These are phyloP conservation scores for Penicillium flavigenum DNA, from an alignment of 495 filamentous ascomycete species.

Conservation along the genomic window DNA sequence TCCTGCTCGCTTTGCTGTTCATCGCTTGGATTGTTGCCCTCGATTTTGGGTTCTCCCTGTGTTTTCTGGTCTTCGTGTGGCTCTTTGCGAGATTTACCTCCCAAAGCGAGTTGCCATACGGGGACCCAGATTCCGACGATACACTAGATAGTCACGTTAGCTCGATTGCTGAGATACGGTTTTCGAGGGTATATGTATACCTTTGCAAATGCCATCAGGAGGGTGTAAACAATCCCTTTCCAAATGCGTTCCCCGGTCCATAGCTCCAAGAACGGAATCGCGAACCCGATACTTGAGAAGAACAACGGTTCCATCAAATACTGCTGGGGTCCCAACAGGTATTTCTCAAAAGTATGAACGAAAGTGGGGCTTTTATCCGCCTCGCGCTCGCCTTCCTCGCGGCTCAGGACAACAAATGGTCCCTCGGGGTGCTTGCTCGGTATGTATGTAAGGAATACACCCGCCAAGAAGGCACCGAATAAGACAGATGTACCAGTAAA, in stretches of 20 bases:
- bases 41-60: neutral
- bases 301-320: constrained; percentile 69
- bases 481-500: constrained; percentile 65
- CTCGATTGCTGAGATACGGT: neutral
- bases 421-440: constrained; percentile 35
- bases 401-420: constrained; percentile 36
- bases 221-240: constrained; percentile 65
- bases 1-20: neutral
- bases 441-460: constrained; percentile 53
- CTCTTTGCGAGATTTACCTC: constrained; percentile 2
- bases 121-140: constrained; percentile 36
- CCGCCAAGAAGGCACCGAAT: constrained; percentile 67
- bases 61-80: neutral
- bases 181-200: constrained; percentile 19
- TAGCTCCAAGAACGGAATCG: constrained; percentile 67
- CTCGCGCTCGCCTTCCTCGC: constrained; percentile 43
- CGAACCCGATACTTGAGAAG: constrained; percentile 71
- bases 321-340: constrained; percentile 37
- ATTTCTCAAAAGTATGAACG: constrained; percentile 36
- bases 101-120: constrained; percentile 16
- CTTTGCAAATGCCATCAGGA: constrained; percentile 68
- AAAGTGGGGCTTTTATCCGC: constrained; percentile 38
- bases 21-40: neutral
- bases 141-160: constrained; percentile 18
- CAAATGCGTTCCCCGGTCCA: constrained; percentile 63